These are phyloP conservation scores for Hemileccinum rubropunctum DNA, from an alignment of 768 basidiomycete species.

Conservation along the genomic window DNA sequence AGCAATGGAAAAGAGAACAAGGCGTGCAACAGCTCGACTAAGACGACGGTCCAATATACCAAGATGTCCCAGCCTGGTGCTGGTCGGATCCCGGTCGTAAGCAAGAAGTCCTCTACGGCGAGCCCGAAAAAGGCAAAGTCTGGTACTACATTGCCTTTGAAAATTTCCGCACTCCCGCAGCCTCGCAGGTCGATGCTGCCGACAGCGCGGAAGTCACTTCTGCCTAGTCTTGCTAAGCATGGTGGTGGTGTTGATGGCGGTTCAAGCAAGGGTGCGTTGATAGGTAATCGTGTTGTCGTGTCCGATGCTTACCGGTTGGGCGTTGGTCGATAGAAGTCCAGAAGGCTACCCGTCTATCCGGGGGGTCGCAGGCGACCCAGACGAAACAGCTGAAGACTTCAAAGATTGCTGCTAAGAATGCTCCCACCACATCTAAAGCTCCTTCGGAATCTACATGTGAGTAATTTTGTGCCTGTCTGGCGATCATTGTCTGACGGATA, in stretches of 20 bases:
- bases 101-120: slow-evolving; percentile 3
- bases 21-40: not conserved
- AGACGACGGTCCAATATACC: slow-evolving; percentile 1
- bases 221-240: not conserved
- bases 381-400: not conserved
- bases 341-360: slow-evolving; percentile 2
- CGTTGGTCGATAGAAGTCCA: slow-evolving; percentile 8
- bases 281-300: not conserved
- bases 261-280: slow-evolving; percentile 2
- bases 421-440: not conserved
- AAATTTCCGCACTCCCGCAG: not conserved
- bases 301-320: not conserved
- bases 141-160: slow-evolving; percentile 1
- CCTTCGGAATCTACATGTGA: slow-evolving; percentile 7
- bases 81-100: not conserved
- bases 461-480: slow-evolving; percentile 8
- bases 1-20: slow-evolving; percentile 16
- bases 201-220: slow-evolving; percentile 3
- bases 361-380: slow-evolving; percentile 11
- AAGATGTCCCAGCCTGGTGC: slow-evolving; percentile 1
- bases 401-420: not conserved
- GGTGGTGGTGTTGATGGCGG: not conserved
- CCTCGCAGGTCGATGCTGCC: slow-evolving; percentile 14
- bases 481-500: slow-evolving; percentile 5
- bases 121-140: slow-evolving; percentile 5